Conservation (phyloP, 495 filamentous ascomycete genomes). For the Daldinia vernicosa region DNA sequence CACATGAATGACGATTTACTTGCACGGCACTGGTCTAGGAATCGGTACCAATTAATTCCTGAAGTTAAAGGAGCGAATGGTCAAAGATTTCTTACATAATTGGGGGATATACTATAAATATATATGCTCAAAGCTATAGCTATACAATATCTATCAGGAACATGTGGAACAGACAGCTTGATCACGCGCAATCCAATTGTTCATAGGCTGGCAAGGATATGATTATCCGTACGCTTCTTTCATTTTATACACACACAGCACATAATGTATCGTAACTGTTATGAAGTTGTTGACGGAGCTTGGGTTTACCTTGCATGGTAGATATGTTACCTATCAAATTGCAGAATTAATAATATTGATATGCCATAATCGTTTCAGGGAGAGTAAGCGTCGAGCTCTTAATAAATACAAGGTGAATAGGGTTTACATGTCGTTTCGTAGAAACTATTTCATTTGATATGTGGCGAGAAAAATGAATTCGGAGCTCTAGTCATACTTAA, state of each 20-base stretch:
- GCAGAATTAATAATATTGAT: background rate
- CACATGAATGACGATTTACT: slow-evolving; percentile 8
- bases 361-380: background rate
- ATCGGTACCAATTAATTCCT: background rate
- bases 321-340: background rate
- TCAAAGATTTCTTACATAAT: background rate
- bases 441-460: background rate
- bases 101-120: background rate
- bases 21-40: background rate
- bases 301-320: background rate
- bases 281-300: background rate
- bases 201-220: background rate
- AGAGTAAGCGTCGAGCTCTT: background rate
- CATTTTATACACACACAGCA: background rate
- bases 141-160: background rate
- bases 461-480: background rate
- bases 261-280: background rate
- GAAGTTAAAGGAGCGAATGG: background rate
- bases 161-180: background rate
- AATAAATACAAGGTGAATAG: background rate
- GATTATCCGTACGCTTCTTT: background rate
- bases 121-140: background rate
- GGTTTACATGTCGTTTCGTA: background rate
- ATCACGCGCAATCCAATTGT: background rate
- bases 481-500: background rate